Evolutionary conservation across 208 protist species (phyloP).

Genomic region (Trypanosoma theileri): DNA sequence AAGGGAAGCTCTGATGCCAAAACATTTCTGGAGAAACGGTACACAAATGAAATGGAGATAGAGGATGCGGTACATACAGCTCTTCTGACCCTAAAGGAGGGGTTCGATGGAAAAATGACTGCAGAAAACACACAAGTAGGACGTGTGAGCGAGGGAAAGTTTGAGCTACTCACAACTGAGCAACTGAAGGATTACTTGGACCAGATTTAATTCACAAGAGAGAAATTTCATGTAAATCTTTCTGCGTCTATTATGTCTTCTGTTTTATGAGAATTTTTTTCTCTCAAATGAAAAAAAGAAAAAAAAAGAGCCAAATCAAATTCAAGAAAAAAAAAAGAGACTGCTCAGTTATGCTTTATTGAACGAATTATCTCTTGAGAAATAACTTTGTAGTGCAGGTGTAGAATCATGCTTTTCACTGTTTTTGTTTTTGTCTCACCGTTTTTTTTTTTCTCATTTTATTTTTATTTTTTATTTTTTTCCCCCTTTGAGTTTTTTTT

Average conservation of each 20-base stretch:
- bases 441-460: constrained; percentile 3
- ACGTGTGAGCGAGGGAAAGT: constrained; percentile 87
- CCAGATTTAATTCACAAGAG: constrained; percentile 57
- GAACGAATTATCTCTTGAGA: too few species aligned
- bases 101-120: constrained; percentile 96
- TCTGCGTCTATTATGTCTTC: constrained; percentile 1
- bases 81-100: constrained; percentile 98
- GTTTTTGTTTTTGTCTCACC: constrained; percentile 2
- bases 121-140: constrained; percentile 99
- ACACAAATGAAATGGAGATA: constrained; percentile 97
- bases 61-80: constrained; percentile 99
- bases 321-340: too few species aligned
- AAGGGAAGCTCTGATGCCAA: constrained; percentile 97
- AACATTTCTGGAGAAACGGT: constrained; percentile 99
- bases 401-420: not conserved
- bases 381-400: too few species aligned
- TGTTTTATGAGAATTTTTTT: constrained; percentile 6
- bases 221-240: constrained; percentile 5
- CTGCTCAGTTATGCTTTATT: too few species aligned
- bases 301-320: too few species aligned
- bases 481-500: not conserved
- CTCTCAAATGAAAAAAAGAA: not conserved
- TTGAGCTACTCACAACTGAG: constrained; percentile 78
- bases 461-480: not conserved
- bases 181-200: constrained; percentile 88